Evolutionary conservation across 2,329 filamentous ascomycete genomes (phyloP).

Genomic region (Alternaria longipes): DNA sequence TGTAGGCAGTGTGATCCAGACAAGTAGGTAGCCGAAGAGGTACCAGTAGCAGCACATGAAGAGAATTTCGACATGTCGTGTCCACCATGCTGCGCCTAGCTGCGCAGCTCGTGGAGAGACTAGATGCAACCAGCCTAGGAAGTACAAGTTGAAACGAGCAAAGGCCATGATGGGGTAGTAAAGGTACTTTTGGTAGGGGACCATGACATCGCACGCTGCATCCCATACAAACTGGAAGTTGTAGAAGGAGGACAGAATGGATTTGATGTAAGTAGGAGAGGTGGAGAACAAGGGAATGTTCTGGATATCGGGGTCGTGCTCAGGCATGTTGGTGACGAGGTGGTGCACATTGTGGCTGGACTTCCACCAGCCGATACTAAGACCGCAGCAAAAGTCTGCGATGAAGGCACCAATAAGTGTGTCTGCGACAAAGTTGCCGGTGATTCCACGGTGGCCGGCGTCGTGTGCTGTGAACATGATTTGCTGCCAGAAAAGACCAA

Average conservation of each 20-base stretch:
- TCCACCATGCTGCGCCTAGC: constrained; percentile 83
- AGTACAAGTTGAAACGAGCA: constrained; percentile 87
- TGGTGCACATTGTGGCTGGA: constrained; percentile 75
- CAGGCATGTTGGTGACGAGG: constrained; percentile 70
- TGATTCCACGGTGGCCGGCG: constrained; percentile 70
- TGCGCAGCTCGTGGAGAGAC: constrained; percentile 74
- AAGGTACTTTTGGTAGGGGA: constrained; percentile 79
- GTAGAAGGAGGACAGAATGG: constrained; percentile 82
- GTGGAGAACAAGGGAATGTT: constrained; percentile 88
- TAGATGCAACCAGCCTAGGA: constrained; percentile 81
- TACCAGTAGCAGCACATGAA: constrained; percentile 85
- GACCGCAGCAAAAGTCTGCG: constrained; percentile 71
- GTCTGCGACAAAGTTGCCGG: constrained; percentile 66
- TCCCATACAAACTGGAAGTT: constrained; percentile 83
- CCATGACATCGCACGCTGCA: constrained; percentile 71
- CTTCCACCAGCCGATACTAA: constrained; percentile 76
- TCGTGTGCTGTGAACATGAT: constrained; percentile 75
- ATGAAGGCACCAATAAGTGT: constrained; percentile 70
- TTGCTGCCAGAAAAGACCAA: constrained; percentile 74
- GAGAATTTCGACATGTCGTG: constrained; percentile 78
- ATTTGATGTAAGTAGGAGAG: constrained; percentile 79
- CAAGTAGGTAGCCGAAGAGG: constrained; percentile 84
- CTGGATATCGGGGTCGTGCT: constrained; percentile 55
- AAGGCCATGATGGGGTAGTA: constrained; percentile 85
- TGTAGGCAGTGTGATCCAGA: constrained; percentile 77